Evolutionary conservation across 2,329 filamentous ascomycete genomes (phyloP).

Genomic region (Pseudocercospora vitis): DNA sequence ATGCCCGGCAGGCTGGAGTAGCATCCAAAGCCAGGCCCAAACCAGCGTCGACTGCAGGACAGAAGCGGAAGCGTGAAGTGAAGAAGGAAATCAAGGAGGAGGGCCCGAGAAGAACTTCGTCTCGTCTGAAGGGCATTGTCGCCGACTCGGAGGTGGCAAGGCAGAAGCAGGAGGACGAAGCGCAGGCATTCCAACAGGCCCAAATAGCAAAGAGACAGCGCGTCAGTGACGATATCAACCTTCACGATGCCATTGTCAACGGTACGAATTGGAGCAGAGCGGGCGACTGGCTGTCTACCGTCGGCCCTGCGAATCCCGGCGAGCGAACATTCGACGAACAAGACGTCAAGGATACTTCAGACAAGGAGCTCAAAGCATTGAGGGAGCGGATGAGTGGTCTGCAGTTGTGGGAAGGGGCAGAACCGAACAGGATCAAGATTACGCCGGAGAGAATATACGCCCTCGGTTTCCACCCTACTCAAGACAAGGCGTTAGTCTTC

Average conservation of each 20-base stretch:
- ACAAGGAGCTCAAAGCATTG: conserved; percentile 71
- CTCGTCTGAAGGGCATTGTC: conserved; percentile 61
- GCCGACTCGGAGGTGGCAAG: conserved; percentile 68
- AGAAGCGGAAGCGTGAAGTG: conserved; percentile 48
- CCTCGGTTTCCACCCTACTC: conserved; percentile 82
- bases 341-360: conserved; percentile 74
- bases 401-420: conserved; percentile 78
- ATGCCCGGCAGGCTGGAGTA: conserved; percentile 67
- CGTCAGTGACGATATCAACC: conserved; percentile 66
- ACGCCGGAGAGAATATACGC: conserved; percentile 85
- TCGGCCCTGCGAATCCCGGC: conserved; percentile 76
- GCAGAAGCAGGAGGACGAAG: conserved; percentile 66
- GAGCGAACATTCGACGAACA: conserved; percentile 83
- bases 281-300: conserved; percentile 63
- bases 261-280: conserved; percentile 69
- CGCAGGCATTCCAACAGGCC: conserved; percentile 56
- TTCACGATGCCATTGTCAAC: conserved; percentile 76
- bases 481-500: conserved; percentile 83
- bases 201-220: conserved; percentile 60
- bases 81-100: conserved; percentile 57
- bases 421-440: conserved; percentile 84
- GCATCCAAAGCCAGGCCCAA: conserved; percentile 57
- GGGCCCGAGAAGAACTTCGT: conserved; percentile 60
- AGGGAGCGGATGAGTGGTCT: conserved; percentile 75
- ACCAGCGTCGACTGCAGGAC: conserved; percentile 43